phyloP scores from a whole-genome alignment of 2,329 filamentous ascomycete species.

The Colletotrichum orchidophilum region DNA sequence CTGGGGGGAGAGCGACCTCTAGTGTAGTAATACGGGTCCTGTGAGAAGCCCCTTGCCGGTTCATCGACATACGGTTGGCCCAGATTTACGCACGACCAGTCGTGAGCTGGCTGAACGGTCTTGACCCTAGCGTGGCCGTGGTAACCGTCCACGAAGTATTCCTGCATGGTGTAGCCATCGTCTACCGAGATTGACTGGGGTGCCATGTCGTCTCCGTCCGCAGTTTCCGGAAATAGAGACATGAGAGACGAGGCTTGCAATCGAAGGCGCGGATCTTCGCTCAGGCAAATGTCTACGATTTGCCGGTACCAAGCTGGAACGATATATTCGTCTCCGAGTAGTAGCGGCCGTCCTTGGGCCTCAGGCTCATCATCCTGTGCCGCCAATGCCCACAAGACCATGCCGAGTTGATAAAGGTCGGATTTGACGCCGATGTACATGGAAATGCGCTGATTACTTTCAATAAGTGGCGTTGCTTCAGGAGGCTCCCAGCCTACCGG shows the following conservation, averaged over 20 bases:
- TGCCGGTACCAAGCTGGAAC: conserved; percentile 83
- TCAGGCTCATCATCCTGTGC: conserved; percentile 92
- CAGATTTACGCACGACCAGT: conserved; percentile 53
- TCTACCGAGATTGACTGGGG: conserved; percentile 51
- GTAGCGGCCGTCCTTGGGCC: conserved; percentile 75
- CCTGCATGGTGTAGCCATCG: conserved; percentile 49
- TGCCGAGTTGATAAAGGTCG: conserved; percentile 93
- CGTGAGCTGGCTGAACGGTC: conserved; percentile 51
- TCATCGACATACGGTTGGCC: conserved; percentile 48
- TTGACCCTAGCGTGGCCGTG: conserved; percentile 48
- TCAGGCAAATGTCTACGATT: conserved; percentile 81
- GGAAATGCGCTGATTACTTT: conserved; percentile 87
- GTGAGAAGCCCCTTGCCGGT: conserved; percentile 44
- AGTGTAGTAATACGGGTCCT: conserved; percentile 57
- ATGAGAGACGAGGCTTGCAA: conserved; percentile 79
- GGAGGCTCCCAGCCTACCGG: conserved; percentile 98
- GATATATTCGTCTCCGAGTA: conserved; percentile 63
- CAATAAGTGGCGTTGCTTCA: conserved; percentile 85
- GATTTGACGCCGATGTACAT: conserved; percentile 99
- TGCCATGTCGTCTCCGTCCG: conserved; percentile 17
- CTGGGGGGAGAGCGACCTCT: conserved; percentile 65
- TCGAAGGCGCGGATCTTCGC: conserved; percentile 76
- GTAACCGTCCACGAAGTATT: conserved; percentile 50
- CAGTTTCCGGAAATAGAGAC: conserved; percentile 66
- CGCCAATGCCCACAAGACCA: conserved; percentile 95